Evolutionary conservation across 2,329 filamentous ascomycete genomes (phyloP).

Genomic region (Fusarium sp.): DNA sequence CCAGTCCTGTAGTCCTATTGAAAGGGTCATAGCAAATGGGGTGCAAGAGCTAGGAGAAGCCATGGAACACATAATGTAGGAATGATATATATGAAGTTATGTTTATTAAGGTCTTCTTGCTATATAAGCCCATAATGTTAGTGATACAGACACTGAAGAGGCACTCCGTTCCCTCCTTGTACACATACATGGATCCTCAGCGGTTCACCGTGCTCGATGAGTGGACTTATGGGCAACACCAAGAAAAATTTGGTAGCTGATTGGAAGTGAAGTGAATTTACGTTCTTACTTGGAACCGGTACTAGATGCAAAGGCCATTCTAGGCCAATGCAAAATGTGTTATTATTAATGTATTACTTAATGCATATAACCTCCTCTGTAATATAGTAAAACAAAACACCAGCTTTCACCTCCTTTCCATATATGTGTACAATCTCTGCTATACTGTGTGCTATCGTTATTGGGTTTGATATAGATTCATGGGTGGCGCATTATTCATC

Average conservation of each 20-base stretch:
- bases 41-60: neutral
- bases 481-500: slow-evolving; percentile 9
- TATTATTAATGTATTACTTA: slow-evolving; percentile 15
- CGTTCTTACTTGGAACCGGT: neutral
- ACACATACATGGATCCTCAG: neutral
- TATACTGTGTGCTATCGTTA: slow-evolving; percentile 7
- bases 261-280: neutral
- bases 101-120: neutral
- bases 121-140: neutral
- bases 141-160: neutral
- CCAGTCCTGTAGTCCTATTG: neutral
- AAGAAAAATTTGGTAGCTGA: neutral
- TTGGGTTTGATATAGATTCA: slow-evolving; percentile 30
- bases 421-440: neutral
- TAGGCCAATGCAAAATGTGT: neutral
- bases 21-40: neutral
- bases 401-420: neutral
- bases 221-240: neutral
- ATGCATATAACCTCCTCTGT: neutral
- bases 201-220: neutral
- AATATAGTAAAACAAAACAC: neutral
- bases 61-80: neutral
- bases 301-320: neutral
- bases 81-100: neutral
- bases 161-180: neutral